Conservation (phyloP, 306 rosid species). For the Dryas drummondii region DNA sequence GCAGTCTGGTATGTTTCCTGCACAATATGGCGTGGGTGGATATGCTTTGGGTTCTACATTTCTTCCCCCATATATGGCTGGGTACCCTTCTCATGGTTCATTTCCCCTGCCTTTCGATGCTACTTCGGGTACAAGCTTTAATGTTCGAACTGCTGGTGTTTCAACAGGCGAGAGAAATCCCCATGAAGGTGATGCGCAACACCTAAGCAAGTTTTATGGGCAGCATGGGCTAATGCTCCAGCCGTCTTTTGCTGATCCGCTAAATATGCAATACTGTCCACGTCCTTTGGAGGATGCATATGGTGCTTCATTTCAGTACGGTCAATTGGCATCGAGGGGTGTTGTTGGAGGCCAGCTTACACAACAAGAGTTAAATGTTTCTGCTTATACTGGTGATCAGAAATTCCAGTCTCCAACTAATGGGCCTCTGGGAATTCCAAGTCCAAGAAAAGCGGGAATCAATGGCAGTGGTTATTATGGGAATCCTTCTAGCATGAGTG, state of each 20-base stretch:
- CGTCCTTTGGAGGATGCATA: conserved; percentile 39
- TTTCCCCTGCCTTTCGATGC: conserved; percentile 46
- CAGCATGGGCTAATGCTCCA: conserved; percentile 48
- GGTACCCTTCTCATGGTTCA: conserved; percentile 48
- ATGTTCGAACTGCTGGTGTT: conserved; percentile 41
- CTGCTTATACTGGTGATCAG: conserved; percentile 31
- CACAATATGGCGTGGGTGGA: conserved; percentile 49
- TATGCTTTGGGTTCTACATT: conserved; percentile 43
- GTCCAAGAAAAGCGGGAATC: conserved; percentile 36
- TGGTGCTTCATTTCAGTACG: conserved; percentile 37
- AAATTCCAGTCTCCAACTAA: conserved; percentile 35
- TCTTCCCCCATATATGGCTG: conserved; percentile 44
- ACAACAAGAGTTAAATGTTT: conserved; percentile 29
- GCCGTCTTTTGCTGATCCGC: conserved; percentile 49
- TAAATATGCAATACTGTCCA: conserved; percentile 41
- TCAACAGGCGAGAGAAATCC: conserved; percentile 39
- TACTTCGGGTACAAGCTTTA: conserved; percentile 37
- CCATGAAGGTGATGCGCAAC: conserved; percentile 38
- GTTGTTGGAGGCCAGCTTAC: conserved; percentile 30
- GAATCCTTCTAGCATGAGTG: conserved; percentile 31
- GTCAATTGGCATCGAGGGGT: conserved; percentile 37
- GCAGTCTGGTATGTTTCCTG: conserved; percentile 34
- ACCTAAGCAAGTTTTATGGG: conserved; percentile 46
- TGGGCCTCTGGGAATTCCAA: conserved; percentile 31
- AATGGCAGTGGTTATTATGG: conserved; percentile 36